Base-by-base conservation (phyloP, 257 asterid species). In the Coffea canephora region DNA sequence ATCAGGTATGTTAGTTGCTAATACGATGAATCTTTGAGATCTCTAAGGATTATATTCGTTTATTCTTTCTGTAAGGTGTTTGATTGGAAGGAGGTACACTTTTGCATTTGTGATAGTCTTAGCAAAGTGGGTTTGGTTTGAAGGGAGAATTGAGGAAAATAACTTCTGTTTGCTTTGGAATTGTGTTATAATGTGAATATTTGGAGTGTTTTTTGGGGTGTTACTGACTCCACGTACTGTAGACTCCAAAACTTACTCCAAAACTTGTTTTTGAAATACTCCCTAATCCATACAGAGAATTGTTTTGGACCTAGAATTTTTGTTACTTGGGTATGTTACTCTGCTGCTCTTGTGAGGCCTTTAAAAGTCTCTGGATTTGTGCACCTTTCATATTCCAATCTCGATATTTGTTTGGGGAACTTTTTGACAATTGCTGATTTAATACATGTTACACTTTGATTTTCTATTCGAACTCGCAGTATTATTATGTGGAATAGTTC, bases 1-100 rank as follows among this genome's bases (percentile, higher is more conserved):
- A 96, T 81, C 97, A 92, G 98, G 98, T 96, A 85, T 14, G 82
- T 72, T 69, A 43, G 79, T 72, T 61, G 77, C n/a, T 46, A 61
- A 73, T 68, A 25, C 27, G 8, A 27, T 46, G 11, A 48, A 31
- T 18, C 4, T 23, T 36, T 71, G 45, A 15, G 14, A 23, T 71
- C 16, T 54, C 8, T 36, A 21, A 73, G 14, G 14, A 69, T 41
- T 10, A 69, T 41, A 15, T 69, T 31, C 34, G 4, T 18, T 21
- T 64, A 5, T 74, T 21, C 54, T 41, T 19, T 52, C 9, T 46
- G 34, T 72, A 66, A 5, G 55, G 13, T 19, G 31, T 34, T 57
- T 66, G 34, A n/a, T 49, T 76, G 57, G 2, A 15, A 10, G 49
- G 48, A 7, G 45, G 48, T 67, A 15, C 25, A 27, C 66, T 27